Conservation (phyloP, 192 early-diverging fungal genomes). For the Coemansia reversa region DNA sequence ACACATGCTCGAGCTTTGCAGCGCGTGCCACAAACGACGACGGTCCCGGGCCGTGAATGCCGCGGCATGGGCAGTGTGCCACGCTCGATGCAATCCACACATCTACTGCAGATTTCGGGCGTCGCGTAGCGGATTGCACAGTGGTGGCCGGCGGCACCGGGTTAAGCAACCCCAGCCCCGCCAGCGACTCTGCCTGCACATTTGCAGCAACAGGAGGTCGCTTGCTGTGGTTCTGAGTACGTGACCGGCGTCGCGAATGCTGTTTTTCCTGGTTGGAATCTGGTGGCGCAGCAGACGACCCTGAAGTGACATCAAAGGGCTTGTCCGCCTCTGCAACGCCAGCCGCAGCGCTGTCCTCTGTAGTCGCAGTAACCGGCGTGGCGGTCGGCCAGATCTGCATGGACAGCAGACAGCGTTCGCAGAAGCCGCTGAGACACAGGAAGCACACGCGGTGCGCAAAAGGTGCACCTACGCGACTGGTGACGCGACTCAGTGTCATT, state of each 20-base stretch:
- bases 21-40: constrained; percentile 45
- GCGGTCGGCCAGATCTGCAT: constrained; percentile 49
- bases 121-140: not conserved
- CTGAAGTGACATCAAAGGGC: not conserved
- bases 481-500: constrained; percentile 6
- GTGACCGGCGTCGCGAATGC: constrained; percentile 1
- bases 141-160: constrained; percentile 3
- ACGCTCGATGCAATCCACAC: constrained; percentile 45
- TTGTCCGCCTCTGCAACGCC: too few species aligned
- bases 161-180: constrained; percentile 20
- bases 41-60: constrained; percentile 40
- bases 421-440: constrained; percentile 45
- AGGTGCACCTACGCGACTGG: constrained; percentile 11
- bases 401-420: constrained; percentile 46
- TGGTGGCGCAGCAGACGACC: not conserved
- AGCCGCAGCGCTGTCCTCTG: too few species aligned
- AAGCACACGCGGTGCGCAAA: constrained; percentile 46
- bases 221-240: constrained; percentile 3
- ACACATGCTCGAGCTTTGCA: constrained; percentile 9
- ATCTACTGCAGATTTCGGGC: constrained; percentile 14
- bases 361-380: not conserved
- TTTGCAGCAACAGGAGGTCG: not conserved
- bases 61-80: constrained; percentile 47
- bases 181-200: not conserved
- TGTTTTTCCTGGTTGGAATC: not conserved